Conservation (phyloP, 371 early-diverging fungal species). For the Mucor indicus region DNA sequence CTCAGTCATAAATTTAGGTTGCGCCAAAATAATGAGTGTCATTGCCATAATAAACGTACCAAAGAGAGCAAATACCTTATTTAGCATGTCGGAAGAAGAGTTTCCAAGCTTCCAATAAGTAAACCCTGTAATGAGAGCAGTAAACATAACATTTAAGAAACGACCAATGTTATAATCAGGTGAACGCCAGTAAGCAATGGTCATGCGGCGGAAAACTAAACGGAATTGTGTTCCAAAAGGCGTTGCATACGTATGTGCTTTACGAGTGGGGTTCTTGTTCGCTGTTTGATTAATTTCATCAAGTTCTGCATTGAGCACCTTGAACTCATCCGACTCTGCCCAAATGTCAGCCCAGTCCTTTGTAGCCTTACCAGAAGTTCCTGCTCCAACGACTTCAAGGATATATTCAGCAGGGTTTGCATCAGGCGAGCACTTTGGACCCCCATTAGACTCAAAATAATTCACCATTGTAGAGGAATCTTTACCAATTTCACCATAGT, state of each 20-base stretch:
- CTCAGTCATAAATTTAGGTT: slow-evolving; percentile 71
- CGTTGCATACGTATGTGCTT: slow-evolving; percentile 23
- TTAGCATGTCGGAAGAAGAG: slow-evolving; percentile 61
- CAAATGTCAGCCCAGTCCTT: slow-evolving; percentile 63
- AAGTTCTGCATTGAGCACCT: slow-evolving; percentile 27
- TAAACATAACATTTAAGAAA: slow-evolving; percentile 41
- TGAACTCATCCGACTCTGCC: slow-evolving; percentile 45
- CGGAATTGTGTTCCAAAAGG: slow-evolving; percentile 38
- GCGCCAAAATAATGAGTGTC: slow-evolving; percentile 64
- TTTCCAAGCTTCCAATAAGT: slow-evolving; percentile 62
- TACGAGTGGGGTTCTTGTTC: slow-evolving; percentile 17
- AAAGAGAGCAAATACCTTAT: slow-evolving; percentile 70
- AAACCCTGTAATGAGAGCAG: slow-evolving; percentile 68
- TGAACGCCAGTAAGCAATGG: slow-evolving; percentile 59
- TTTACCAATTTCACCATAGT: slow-evolving; percentile 72
- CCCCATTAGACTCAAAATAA: slow-evolving; percentile 67
- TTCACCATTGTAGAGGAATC: slow-evolving; percentile 49
- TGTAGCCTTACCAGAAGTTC: slow-evolving; percentile 52
- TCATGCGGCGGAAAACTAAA: slow-evolving; percentile 59
- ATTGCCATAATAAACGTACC: slow-evolving; percentile 61
- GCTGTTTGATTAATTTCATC: slow-evolving; percentile 24
- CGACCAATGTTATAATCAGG: slow-evolving; percentile 68
- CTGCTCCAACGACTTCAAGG: slow-evolving; percentile 61
- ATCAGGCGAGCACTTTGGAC: slow-evolving; percentile 48
- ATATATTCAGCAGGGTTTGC: slow-evolving; percentile 46